Evolutionary conservation across 164 flowering plant genomes (phyloP), one percentile per base, ranked within the genome.

Genomic region (Protea cynaroides): DNA sequence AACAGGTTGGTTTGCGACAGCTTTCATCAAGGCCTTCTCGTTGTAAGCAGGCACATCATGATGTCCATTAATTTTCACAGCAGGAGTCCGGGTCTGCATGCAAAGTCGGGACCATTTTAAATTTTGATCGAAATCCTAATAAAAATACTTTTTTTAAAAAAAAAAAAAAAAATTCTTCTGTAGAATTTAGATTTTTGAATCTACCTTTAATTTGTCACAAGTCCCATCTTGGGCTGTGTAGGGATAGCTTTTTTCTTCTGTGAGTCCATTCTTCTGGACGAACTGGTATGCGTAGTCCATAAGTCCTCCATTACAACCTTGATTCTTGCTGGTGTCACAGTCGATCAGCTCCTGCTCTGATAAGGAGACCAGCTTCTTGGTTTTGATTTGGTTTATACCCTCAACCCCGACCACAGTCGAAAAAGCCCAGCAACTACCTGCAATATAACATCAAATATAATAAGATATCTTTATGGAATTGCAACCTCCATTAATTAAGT

Each of bases 401-500:
- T 79, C 80, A 0, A 79, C 77, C 13, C 80, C 75, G 0, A 68
- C 80, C 7, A 77, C 51, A 12, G 83, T 71, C 12, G 80, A 74
- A 62, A 76, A 76, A 34, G 80, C 82, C 82, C 82, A 79, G 58
- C 82, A 76, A 57, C 80, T 76, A 13, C 80, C 78, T 77, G 38
- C 65, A 65, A 15, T 65, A 63, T 1, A 0, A 8, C 34, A 29
- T 29, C 34, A 29, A 29, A 29, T 0, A 29, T 29, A n/a, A n/a
- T n/a, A n/a, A n/a, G n/a, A n/a, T n/a, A n/a, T n/a, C n/a, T n/a
- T n/a, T n/a, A n/a, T n/a, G n/a, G n/a, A n/a, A n/a, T n/a, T n/a
- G n/a, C n/a, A n/a, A n/a, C n/a, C n/a, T n/a, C n/a, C n/a, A n/a
- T n/a, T n/a, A n/a, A n/a, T n/a, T n/a, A n/a, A n/a, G n/a, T n/a